Percentiles rank a stretch among this genome's conserved stretches.
phyloP scores from a whole-genome alignment of 176 grass and related monocot genomes.

The Eremochloa ophiuroides region DNA sequence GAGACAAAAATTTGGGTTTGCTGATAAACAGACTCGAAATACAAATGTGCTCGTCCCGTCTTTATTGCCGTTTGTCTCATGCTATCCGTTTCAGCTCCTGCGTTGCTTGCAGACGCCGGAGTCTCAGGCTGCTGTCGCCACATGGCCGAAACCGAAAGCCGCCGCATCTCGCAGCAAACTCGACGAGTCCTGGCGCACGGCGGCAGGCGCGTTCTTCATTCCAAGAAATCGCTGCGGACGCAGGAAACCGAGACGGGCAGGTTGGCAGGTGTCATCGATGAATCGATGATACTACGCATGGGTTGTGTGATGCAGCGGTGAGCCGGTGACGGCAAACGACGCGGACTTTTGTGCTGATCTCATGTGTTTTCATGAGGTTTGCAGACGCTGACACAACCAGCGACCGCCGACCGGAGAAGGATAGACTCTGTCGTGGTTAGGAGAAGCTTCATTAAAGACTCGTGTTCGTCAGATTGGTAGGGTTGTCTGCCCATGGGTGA shows the following conservation, averaged over 20 bases:
- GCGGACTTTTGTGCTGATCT: constrained; percentile 9
- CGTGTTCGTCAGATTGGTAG: background rate
- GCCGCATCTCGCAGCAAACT: background rate
- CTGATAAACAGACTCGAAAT: background rate
- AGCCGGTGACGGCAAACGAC: background rate
- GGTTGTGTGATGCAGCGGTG: background rate
- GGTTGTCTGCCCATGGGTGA: background rate
- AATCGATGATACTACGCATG: background rate
- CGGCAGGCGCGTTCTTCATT: constrained; percentile 40
- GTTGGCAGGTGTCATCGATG: background rate
- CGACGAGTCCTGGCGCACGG: constrained; percentile 22
- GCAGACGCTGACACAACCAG: constrained; percentile 16
- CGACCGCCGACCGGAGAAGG: background rate
- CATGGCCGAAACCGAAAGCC: background rate
- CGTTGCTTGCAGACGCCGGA: background rate
- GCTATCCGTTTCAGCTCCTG: background rate
- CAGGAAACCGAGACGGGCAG: constrained; percentile 6
- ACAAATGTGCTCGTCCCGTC: background rate
- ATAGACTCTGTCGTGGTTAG: background rate
- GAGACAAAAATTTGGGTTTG: background rate
- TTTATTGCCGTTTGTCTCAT: background rate
- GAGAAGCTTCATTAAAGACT: constrained; percentile 9
- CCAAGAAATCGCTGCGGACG: constrained; percentile 48
- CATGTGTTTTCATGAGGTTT: constrained; percentile 7
- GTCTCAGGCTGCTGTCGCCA: constrained; percentile 15